Evolutionary conservation across 2,329 filamentous ascomycete species (phyloP), one percentile per base, ranked within the genome.

Genomic region (Achaetomium macrosporum): DNA sequence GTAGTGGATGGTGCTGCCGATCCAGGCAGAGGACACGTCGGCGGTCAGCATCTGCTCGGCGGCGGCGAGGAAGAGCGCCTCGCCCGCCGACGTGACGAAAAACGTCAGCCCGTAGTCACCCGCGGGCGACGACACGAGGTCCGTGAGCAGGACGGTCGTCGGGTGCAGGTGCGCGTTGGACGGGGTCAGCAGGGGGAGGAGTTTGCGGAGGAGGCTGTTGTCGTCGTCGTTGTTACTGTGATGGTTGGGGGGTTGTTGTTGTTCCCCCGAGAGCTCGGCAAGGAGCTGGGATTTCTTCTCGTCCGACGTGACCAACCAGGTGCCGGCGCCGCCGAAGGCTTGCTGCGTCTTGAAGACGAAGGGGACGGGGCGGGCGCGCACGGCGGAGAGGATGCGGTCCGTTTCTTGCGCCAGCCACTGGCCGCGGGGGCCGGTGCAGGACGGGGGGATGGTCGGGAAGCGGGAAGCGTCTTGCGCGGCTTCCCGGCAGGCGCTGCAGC

Each of bases 271-370:
- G 1, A 69, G 55, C 16, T 65, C 56, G 3, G 47, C 44, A 1
- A 66, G 51, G 17, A 68, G 42, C 15, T 51, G 47, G 13, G 54
- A 40, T 6, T 68, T 63, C 20, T 69, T 59, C 4, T 60, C 58
- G 12, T 65, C 61, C 0, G 53, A 61, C 1, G 53, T 53, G 8
- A 69, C 57, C 1, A 71, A 59, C 50, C 65, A 71, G 0, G 67
- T 70, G 2, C 69, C 69, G 3, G 68, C 69, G 3, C 68, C 67
- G 3, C 67, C 68, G 52, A 69, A 69, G 0, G 66, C 68, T 46
- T 69, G 68, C 46, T 71, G 69, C 35, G 63, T 69, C 56, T 71
- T 70, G 30, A 71, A 53, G 2, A 70, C 68, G n/a, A 71, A 71
- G 0, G 68, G 69, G 1, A 69, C 47, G 0, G 55, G 53, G 5